Base-by-base conservation (phyloP, 257 asterid species). In the Plantago major region DNA sequence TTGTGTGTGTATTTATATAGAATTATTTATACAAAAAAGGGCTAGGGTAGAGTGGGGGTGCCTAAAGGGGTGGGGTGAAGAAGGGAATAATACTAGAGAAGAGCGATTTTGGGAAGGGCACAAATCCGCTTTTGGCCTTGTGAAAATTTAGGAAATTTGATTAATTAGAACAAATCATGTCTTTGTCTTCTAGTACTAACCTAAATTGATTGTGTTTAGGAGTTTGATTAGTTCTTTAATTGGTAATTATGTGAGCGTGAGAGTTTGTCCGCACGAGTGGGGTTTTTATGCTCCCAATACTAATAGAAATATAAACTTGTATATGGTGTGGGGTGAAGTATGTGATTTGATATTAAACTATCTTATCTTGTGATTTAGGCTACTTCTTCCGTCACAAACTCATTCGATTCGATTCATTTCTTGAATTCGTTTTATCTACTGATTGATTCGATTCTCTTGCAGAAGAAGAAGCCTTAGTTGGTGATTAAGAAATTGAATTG, bases 251-350 rank as follows among this genome's bases (percentile, higher is more conserved):
- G 55, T 66, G 67, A 81, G 90, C 96, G 82, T 79, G 90, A 71
- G 57, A 62, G 72, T 40, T 67, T 61, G 63, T 76, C 72, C 76
- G 84, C 93, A 77, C 87, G 95, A 74, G 85, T 70, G 90, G 64
- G 40, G 16, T 52, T 58, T 81, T 87, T 70, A 94, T 64, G 65
- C 48, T 76, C 60, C 69, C 81, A 43, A 74, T 19, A 26, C 58
- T 59, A 66, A 63, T 55, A 26, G 11, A 16, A 13, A 22, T 22
- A 22, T 22, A 2, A 22, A 22, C 26, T 22, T 22, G 26, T 22
- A 22, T 22, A 22, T 22, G 26, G 26, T 22, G 26, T 22, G 26
- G 26, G 26, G 2, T 22, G 1, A 22, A 22, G 1, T 22, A 22
- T 22, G 26, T 22, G 26, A 22, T 22, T 22, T 22, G 26, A 22